phyloP scores from a whole-genome alignment of 2,329 filamentous ascomycete species.

The Trichoderma pleuroti region DNA sequence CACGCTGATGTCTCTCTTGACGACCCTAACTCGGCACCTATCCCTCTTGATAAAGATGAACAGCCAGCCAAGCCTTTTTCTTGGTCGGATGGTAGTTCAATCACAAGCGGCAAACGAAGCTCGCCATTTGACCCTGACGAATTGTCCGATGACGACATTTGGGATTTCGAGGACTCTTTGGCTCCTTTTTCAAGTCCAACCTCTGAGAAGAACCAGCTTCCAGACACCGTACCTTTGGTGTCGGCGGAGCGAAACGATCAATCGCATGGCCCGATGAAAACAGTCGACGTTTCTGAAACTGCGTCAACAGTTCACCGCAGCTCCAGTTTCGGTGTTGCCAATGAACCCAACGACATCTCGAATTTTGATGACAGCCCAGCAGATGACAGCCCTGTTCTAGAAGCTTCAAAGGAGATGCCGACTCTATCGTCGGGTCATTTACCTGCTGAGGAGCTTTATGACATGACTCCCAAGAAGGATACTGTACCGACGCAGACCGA shows the following conservation, averaged over 20 bases:
- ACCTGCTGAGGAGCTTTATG: conserved; percentile 29
- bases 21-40: neutral
- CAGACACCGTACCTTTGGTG: conserved; percentile 26
- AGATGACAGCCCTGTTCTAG: neutral
- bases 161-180: conserved; percentile 26
- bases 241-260: neutral
- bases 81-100: conserved; percentile 31
- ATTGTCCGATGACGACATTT: conserved; percentile 18
- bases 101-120: conserved; percentile 29
- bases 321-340: conserved; percentile 25
- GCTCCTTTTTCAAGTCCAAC: conserved; percentile 30
- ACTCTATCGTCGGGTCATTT: conserved; percentile 23
- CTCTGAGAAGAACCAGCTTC: conserved; percentile 26
- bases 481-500: neutral
- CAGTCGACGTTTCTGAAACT: conserved; percentile 36
- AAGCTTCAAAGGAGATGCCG: neutral
- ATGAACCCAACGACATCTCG: conserved; percentile 21
- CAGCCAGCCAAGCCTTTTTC: conserved; percentile 15
- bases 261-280: neutral
- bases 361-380: conserved; percentile 20
- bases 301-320: conserved; percentile 33
- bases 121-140: conserved; percentile 26
- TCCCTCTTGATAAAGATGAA: neutral
- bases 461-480: conserved; percentile 23
- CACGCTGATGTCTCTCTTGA: neutral